These are phyloP conservation scores for Triticum monococcum DNA, from an alignment of 176 grass and related monocot species.

Conservation along the genomic window DNA sequence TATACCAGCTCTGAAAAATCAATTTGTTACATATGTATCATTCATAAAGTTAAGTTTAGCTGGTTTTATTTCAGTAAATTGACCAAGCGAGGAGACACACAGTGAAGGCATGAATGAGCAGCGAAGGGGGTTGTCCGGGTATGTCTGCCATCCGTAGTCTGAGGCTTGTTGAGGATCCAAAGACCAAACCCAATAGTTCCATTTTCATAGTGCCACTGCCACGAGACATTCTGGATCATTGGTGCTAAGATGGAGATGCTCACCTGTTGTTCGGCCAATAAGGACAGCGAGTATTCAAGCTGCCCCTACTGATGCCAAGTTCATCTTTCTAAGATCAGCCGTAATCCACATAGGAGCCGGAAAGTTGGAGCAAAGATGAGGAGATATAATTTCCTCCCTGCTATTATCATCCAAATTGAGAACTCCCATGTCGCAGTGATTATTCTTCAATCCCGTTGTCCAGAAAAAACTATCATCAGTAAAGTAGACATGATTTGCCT, in stretches of 20 bases:
- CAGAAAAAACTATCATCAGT: not conserved
- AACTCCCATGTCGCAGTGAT: not conserved
- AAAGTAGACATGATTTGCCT: not conserved
- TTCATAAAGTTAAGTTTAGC: not conserved
- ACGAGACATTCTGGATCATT: not conserved
- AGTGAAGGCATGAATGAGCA: not conserved
- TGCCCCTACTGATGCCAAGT: not conserved
- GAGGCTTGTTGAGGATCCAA: not conserved
- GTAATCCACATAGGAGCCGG: not conserved
- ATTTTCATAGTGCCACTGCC: not conserved
- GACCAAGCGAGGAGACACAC: not conserved
- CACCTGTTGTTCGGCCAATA: not conserved
- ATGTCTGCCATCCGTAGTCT: not conserved
- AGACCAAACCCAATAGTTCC: not conserved
- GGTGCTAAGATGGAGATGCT: not conserved
- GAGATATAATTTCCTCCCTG: not conserved
- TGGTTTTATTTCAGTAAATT: not conserved
- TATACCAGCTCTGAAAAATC: not conserved
- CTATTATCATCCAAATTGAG: not conserved
- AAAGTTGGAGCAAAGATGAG: not conserved
- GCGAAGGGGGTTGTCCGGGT: not conserved
- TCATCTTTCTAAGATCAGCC: not conserved
- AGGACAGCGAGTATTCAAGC: not conserved
- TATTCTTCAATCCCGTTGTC: not conserved
- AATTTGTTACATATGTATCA: not conserved